Base-by-base conservation (phyloP, 148 eudicot genomes). In the Tetragonia tetragonoides region DNA sequence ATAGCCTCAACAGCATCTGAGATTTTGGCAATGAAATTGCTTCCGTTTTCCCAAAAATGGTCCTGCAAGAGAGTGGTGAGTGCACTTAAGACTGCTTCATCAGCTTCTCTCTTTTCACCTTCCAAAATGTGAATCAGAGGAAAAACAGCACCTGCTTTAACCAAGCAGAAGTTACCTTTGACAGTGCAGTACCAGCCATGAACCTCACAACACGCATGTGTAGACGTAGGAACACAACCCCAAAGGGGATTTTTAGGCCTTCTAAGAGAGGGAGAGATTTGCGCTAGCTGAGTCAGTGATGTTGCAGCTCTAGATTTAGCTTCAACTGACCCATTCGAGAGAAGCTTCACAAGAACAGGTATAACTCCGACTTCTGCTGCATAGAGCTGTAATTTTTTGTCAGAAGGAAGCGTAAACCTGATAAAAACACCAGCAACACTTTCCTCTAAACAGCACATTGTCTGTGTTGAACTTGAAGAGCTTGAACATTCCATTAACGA, bases 231-330 rank as follows among this genome's bases (percentile, higher is more conserved):
- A 53, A 84, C 80, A 76, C 99, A 95, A 40, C 84, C 72, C 94
- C 97, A 91, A 49, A 76, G 72, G 12, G 84, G 73, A 23, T 73
- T 85, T 23, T 78, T 85, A 18, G 88, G 70, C 63, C 80, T 89
- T 66, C 74, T 71, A 5, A 88, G 79, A 41, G 83, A 77, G 0
- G 71, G 28, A 8, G 87, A 78, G 65, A 83, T 93, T 79, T 91
- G 86, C 37, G 97, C 90, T 17, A 95, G 66, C 74, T 93, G 99
- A 69, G 92, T 79, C 39, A 95, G 87, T 37, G 94, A 87, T 24
- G 76, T 78, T 28, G 97, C 94, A 66, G 97, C 97, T 78, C 85
- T 88, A 40, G 80, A 78, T 78, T 90, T 91, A 11, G 92, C 84
- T 7, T 78, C 68, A 21, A 65, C 61, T 39, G 97, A 87, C 66